Percentiles rank a stretch among this genome's conserved stretches.
These are phyloP conservation scores for Trichoderma polysporum DNA, from an alignment of 2,329 filamentous ascomycete species.

Conservation along the genomic window DNA sequence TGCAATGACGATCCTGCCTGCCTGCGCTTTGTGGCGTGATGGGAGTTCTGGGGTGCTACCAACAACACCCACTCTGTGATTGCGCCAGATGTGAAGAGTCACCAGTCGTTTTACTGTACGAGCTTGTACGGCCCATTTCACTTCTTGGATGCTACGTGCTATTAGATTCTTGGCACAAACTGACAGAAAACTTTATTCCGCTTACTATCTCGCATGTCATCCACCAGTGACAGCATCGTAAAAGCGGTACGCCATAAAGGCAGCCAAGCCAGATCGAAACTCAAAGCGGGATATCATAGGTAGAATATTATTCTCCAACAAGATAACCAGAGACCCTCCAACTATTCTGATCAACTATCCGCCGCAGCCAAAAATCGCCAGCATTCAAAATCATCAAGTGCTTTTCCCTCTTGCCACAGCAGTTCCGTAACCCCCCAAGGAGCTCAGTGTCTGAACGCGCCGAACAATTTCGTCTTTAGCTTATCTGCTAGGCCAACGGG, in stretches of 20 bases:
- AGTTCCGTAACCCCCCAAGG: background rate
- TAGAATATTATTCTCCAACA: background rate
- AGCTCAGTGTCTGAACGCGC: conserved; percentile 47
- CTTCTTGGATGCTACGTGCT: background rate
- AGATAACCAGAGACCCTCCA: background rate
- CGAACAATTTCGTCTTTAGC: conserved; percentile 56
- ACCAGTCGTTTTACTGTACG: background rate
- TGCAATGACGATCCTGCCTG: background rate
- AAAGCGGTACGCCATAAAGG: background rate
- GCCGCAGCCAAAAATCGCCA: background rate
- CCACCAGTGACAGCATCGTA: background rate
- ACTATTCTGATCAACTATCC: background rate
- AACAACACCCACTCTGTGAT: background rate
- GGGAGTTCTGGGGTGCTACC: background rate
- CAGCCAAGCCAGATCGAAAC: background rate
- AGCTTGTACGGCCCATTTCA: background rate
- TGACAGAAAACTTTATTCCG: background rate
- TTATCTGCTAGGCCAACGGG: conserved; percentile 53
- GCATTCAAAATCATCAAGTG: background rate
- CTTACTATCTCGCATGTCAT: background rate
- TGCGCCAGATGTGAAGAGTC: background rate
- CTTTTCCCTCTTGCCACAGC: background rate
- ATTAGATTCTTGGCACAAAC: background rate
- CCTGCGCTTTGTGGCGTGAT: conserved; percentile 6
- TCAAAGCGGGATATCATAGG: conserved; percentile 17